A percentile compares a stretch with the other conserved stretches of the same genome.
These are phyloP conservation scores for Backusella circina DNA, from an alignment of 192 early-diverging fungal genomes.

Conservation along the genomic window DNA sequence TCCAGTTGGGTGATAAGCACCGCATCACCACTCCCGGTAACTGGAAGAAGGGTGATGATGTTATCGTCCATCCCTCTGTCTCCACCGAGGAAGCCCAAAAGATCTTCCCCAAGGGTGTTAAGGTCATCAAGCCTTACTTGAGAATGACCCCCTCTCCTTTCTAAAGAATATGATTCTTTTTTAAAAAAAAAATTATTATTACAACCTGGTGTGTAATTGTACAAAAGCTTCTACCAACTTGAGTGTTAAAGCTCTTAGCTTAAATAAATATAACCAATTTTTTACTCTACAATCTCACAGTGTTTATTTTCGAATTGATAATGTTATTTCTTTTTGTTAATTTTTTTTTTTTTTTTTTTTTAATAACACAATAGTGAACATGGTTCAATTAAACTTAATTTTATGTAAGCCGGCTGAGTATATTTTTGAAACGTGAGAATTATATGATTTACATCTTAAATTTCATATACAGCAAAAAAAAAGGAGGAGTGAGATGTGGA, in stretches of 20 bases:
- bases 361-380: neutral
- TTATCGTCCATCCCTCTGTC: slow-evolving; percentile 89
- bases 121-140: slow-evolving; percentile 82
- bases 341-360: neutral
- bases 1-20: slow-evolving; percentile 87
- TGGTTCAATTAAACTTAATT: neutral
- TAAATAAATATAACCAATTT: neutral
- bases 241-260: neutral
- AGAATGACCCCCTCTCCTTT: slow-evolving; percentile 57
- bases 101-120: slow-evolving; percentile 78
- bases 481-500: too few relatives aligned
- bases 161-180: slow-evolving; percentile 17
- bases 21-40: slow-evolving; percentile 92
- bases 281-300: neutral
- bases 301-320: neutral
- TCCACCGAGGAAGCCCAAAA: slow-evolving; percentile 77
- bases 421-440: neutral
- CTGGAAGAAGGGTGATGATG: slow-evolving; percentile 85
- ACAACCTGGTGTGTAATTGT: neutral
- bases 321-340: neutral
- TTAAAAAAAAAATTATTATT: slow-evolving; percentile 1
- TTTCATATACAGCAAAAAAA: neutral
- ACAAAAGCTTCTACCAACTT: neutral
- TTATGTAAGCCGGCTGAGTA: neutral
- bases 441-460: neutral